A percentile compares a stretch with the other conserved stretches of the same genome.
Evolutionary conservation across 805 yeast species (phyloP).

Genomic region (Nadsonia fulvescens): DNA sequence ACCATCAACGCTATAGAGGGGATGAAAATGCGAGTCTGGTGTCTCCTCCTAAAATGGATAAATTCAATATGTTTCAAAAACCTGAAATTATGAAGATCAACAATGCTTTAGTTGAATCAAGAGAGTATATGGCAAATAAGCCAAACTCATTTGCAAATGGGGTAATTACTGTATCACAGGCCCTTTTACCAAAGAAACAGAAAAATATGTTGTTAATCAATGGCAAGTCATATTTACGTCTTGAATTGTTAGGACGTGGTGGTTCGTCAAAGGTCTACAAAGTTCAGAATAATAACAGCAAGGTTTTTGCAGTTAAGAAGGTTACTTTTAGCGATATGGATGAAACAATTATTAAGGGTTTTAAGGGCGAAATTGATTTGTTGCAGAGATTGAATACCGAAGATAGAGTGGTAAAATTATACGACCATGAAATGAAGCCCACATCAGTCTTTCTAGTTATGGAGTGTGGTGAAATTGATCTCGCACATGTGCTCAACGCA

Average conservation of each 20-base stretch:
- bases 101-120: too few species aligned
- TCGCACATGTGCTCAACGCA: constrained; percentile 59
- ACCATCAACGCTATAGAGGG: too few species aligned
- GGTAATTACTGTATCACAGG: too few species aligned
- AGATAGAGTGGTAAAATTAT: constrained; percentile 58
- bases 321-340: constrained; percentile 66
- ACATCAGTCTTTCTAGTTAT: constrained; percentile 56
- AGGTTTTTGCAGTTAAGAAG: constrained; percentile 60
- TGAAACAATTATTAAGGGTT: constrained; percentile 51
- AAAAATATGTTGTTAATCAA: constrained; percentile 28
- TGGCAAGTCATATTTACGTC: constrained; percentile 45
- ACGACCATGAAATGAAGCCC: constrained; percentile 53
- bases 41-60: constrained; percentile 10
- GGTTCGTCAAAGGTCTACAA: constrained; percentile 86
- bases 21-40: constrained; percentile 3
- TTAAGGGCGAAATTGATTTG: constrained; percentile 79
- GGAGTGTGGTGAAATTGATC: constrained; percentile 91
- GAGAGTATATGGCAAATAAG: too few species aligned
- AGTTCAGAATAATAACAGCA: constrained; percentile 38
- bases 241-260: constrained; percentile 75
- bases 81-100: too few species aligned
- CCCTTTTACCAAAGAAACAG: constrained; percentile 9
- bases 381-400: constrained; percentile 39
- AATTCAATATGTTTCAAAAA: too few species aligned
- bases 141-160: too few species aligned